phyloP scores from a whole-genome alignment of 1,284 basidiomycete species.

The Peniophora sp. region DNA sequence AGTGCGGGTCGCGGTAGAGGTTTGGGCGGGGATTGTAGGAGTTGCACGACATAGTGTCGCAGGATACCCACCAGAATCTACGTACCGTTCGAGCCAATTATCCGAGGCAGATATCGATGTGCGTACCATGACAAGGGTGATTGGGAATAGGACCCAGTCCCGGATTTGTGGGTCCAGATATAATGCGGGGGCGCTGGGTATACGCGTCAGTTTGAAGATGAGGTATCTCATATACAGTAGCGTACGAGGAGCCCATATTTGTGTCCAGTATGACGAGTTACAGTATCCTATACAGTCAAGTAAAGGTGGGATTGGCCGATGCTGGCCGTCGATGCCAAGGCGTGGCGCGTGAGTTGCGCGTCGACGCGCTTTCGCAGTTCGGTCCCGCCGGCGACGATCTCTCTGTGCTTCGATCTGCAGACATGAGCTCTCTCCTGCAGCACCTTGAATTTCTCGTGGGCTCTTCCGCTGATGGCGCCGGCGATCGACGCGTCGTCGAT shows the following conservation, averaged over 20 bases:
- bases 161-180: slow-evolving; percentile 92
- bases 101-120: not conserved
- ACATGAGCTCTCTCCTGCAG: slow-evolving; percentile 14
- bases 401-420: not conserved
- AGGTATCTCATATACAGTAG: not conserved
- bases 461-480: slow-evolving; percentile 19
- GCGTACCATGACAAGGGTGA: slow-evolving; percentile 93
- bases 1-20: slow-evolving; percentile 70
- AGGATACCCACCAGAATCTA: slow-evolving; percentile 92
- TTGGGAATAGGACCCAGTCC: slow-evolving; percentile 93
- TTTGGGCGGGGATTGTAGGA: slow-evolving; percentile 84
- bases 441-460: slow-evolving; percentile 24
- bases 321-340: too few species aligned
- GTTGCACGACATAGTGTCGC: slow-evolving; percentile 85
- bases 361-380: too few species aligned
- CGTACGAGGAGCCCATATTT: slow-evolving; percentile 8
- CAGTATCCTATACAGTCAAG: too few species aligned
- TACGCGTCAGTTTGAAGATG: not conserved
- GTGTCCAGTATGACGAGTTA: too few species aligned
- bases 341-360: too few species aligned
- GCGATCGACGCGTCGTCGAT: slow-evolving; percentile 24
- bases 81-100: not conserved
- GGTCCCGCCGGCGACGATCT: too few species aligned
- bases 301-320: slow-evolving; percentile 1
- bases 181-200: slow-evolving; percentile 53